Evolutionary conservation across 2,329 filamentous ascomycete species (phyloP).

Genomic region (Xylaria digitata): DNA sequence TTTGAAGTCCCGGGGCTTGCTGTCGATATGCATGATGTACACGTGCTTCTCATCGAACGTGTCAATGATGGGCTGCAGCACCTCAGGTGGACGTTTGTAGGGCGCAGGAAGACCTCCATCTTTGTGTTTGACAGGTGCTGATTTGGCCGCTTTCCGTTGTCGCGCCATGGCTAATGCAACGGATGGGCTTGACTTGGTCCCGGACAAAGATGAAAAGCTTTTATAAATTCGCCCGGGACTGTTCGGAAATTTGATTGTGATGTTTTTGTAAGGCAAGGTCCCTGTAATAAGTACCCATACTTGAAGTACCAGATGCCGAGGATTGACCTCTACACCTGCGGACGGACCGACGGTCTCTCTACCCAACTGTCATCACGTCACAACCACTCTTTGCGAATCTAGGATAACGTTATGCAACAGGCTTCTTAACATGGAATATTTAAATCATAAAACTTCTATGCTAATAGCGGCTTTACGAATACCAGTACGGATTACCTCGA

Average conservation of each 20-base stretch:
- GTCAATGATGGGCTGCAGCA: constrained; percentile 73
- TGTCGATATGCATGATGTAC: constrained; percentile 88
- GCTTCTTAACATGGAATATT: too few relatives aligned
- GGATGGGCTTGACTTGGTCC: neutral
- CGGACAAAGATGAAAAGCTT: constrained; percentile 9
- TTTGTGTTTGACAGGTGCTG: constrained; percentile 43
- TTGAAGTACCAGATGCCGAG: neutral
- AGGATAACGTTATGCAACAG: too few relatives aligned
- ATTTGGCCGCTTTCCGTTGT: constrained; percentile 45
- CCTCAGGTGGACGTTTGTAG: constrained; percentile 73
- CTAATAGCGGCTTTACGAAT: neutral
- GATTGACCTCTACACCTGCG: neutral
- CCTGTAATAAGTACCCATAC: neutral
- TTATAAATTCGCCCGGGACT: neutral
- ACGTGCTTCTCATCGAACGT: constrained; percentile 75
- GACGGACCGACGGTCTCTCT: neutral
- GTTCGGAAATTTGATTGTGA: constrained; percentile 5
- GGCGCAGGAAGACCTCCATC: constrained; percentile 65
- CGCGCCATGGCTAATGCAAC: constrained; percentile 42
- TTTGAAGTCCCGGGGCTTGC: constrained; percentile 76
- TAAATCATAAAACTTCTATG: too few relatives aligned
- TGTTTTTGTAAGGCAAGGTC: constrained; percentile 12
- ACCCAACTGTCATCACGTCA: neutral
- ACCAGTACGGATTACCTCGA: neutral
- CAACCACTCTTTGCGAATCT: too few relatives aligned